Conservation (phyloP, 2,329 filamentous ascomycete genomes). For the Lasiodiplodia sp. region DNA sequence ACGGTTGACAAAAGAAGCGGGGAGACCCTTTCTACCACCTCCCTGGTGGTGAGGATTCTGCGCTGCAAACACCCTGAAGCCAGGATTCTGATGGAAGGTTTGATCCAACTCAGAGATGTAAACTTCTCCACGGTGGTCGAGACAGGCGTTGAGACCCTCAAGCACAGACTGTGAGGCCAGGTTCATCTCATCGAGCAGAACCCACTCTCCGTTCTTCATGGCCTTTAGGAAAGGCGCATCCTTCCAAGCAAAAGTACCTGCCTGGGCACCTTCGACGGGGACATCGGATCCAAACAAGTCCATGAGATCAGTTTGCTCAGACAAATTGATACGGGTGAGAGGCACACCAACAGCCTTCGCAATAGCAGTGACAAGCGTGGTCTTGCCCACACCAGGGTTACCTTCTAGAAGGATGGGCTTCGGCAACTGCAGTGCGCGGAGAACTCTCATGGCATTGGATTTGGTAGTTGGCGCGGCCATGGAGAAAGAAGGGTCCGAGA, state of each 20-base stretch:
- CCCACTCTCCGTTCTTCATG: constrained; percentile 97
- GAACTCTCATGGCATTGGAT: constrained; percentile 87
- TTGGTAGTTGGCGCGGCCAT: constrained; percentile 90
- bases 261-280: constrained; percentile 88
- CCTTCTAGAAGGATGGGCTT: constrained; percentile 96
- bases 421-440: constrained; percentile 83
- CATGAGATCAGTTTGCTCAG: constrained; percentile 97
- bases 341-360: constrained; percentile 80
- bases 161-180: constrained; percentile 95
- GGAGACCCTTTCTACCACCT: constrained; percentile 91
- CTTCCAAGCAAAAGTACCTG: constrained; percentile 92
- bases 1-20: constrained; percentile 95
- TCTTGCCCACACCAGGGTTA: constrained; percentile 98
- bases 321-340: constrained; percentile 93
- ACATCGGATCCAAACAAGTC: constrained; percentile 97
- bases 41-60: constrained; percentile 98
- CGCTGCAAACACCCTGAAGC: constrained; percentile 94
- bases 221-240: constrained; percentile 95
- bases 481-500: constrained; percentile 70
- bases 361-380: constrained; percentile 86
- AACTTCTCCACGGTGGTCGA: constrained; percentile 94
- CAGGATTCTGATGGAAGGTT: constrained; percentile 85
- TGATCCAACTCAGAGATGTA: constrained; percentile 96
- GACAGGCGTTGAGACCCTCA: constrained; percentile 93
- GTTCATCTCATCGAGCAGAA: constrained; percentile 98